A percentile compares a stretch with the other conserved stretches of the same genome.
These are phyloP conservation scores for Cinnamomum chago DNA, from an alignment of 164 flowering plant genomes.

Conservation along the genomic window DNA sequence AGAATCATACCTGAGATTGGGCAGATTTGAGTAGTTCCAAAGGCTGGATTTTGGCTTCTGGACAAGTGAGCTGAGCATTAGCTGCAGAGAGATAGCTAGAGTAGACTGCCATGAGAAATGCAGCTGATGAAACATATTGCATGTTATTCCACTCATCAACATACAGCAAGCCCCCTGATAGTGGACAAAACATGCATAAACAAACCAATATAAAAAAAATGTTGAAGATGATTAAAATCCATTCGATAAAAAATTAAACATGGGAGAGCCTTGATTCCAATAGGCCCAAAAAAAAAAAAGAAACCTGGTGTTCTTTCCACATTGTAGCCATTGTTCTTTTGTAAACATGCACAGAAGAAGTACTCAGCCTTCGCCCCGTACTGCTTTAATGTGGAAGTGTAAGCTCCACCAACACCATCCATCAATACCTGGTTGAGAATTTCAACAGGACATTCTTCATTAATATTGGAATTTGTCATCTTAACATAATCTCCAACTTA, in stretches of 20 bases:
- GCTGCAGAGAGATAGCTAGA: constrained; percentile 60
- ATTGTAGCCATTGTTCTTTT: constrained; percentile 77
- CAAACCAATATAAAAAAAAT: background rate
- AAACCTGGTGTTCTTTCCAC: constrained; percentile 70
- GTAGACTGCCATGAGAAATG: constrained; percentile 77
- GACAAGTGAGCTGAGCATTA: constrained; percentile 48
- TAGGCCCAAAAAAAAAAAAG: too few relatives aligned
- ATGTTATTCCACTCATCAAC: constrained; percentile 73
- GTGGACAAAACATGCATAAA: background rate
- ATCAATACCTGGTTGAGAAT: constrained; percentile 43
- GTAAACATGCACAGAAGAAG: constrained; percentile 74
- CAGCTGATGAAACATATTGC: constrained; percentile 73
- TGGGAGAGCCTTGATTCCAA: too few relatives aligned
- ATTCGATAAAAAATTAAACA: background rate
- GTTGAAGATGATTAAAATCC: too few relatives aligned
- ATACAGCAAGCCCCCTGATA: constrained; percentile 65
- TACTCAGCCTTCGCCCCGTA: constrained; percentile 83
- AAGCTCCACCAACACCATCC: constrained; percentile 56
- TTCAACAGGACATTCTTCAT: background rate
- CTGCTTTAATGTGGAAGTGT: constrained; percentile 52
- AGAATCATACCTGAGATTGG: constrained; percentile 59
- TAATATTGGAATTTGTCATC: too few relatives aligned
- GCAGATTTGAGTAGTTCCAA: constrained; percentile 60
- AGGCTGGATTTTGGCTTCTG: constrained; percentile 50
- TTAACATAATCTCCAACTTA: background rate